These are phyloP conservation scores for Candida broadrunensis DNA, from an alignment of 805 yeast species.

Conservation along the genomic window DNA sequence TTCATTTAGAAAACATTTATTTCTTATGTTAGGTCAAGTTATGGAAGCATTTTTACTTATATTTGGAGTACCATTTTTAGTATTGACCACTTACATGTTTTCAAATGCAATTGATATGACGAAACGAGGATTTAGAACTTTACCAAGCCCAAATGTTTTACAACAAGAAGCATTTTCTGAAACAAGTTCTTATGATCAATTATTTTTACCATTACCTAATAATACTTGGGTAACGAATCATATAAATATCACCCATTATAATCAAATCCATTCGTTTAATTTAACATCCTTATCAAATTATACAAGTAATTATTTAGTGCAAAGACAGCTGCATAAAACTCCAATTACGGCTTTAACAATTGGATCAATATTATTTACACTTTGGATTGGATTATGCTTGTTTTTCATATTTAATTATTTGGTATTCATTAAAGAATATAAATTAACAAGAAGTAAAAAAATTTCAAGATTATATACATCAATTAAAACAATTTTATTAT, in stretches of 20 bases:
- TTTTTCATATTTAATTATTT: slow-evolving; percentile 28
- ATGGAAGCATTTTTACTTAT: slow-evolving; percentile 28
- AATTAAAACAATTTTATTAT: slow-evolving; percentile 41
- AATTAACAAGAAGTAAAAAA: slow-evolving; percentile 14
- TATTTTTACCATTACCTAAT: slow-evolving; percentile 5
- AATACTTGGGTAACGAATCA: neutral
- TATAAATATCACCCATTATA: neutral
- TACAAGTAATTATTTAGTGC: neutral
- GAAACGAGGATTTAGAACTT: slow-evolving; percentile 8
- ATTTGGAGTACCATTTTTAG: slow-evolving; percentile 43
- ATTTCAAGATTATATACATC: slow-evolving; percentile 44
- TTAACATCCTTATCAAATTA: neutral
- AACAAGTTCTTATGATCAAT: slow-evolving; percentile 20
- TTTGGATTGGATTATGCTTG: slow-evolving; percentile 18
- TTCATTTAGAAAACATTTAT: slow-evolving; percentile 16
- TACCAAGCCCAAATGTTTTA: slow-evolving; percentile 11
- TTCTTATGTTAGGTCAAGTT: slow-evolving; percentile 29
- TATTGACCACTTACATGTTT: slow-evolving; percentile 35
- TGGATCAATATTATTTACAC: slow-evolving; percentile 25
- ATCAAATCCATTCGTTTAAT: neutral
- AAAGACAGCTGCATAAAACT: too few relatives aligned
- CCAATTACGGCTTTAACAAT: slow-evolving; percentile 23
- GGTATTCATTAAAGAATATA: slow-evolving; percentile 14
- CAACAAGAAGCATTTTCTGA: slow-evolving; percentile 20
- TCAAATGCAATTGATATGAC: slow-evolving; percentile 14